A percentile compares a stretch with the other conserved stretches of the same genome.
phyloP scores from a whole-genome alignment of 2,329 filamentous ascomycete genomes.

The Coniochaeta pulveracea region DNA sequence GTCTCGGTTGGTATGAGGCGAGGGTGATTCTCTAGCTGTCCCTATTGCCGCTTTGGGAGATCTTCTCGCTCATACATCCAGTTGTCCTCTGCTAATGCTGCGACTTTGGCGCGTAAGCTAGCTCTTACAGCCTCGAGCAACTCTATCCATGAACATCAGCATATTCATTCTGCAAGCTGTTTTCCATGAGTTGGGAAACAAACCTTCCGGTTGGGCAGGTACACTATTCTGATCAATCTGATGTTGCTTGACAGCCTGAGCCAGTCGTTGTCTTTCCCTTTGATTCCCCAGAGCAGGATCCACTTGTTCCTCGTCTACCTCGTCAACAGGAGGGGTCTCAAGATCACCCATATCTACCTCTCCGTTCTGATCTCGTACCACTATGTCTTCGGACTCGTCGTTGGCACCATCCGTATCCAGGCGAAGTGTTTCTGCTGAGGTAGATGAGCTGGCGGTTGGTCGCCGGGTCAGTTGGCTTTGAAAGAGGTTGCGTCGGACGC shows the following conservation, averaged over 20 bases:
- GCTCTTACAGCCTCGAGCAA: slow-evolving; percentile 58
- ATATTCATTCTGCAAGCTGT: slow-evolving; percentile 4
- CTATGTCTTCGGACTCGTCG: slow-evolving; percentile 37
- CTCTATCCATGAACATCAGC: slow-evolving; percentile 35
- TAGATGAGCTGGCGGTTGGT: slow-evolving; percentile 31
- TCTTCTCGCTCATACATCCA: slow-evolving; percentile 83
- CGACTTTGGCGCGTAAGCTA: slow-evolving; percentile 62
- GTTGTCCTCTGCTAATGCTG: slow-evolving; percentile 66
- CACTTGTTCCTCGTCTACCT: slow-evolving; percentile 40
- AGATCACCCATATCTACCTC: slow-evolving; percentile 50
- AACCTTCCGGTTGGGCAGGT: slow-evolving; percentile 56
- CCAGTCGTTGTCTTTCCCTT: slow-evolving; percentile 47
- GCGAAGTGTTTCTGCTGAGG: slow-evolving; percentile 33
- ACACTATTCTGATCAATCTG: slow-evolving; percentile 41
- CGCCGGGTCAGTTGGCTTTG: slow-evolving; percentile 46
- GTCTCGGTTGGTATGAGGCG: too few species aligned
- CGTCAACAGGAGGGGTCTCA: slow-evolving; percentile 39
- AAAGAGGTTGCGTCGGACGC: slow-evolving; percentile 45
- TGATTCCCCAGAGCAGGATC: slow-evolving; percentile 48
- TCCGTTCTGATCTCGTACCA: slow-evolving; percentile 51
- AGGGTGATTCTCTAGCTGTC: too few species aligned
- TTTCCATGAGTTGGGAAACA: slow-evolving; percentile 12
- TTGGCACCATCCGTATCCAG: slow-evolving; percentile 36
- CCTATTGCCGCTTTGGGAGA: slow-evolving; percentile 23
- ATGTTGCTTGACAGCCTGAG: slow-evolving; percentile 51